Base-by-base conservation (phyloP, 148 eudicot genomes). In the Cornus florida region DNA sequence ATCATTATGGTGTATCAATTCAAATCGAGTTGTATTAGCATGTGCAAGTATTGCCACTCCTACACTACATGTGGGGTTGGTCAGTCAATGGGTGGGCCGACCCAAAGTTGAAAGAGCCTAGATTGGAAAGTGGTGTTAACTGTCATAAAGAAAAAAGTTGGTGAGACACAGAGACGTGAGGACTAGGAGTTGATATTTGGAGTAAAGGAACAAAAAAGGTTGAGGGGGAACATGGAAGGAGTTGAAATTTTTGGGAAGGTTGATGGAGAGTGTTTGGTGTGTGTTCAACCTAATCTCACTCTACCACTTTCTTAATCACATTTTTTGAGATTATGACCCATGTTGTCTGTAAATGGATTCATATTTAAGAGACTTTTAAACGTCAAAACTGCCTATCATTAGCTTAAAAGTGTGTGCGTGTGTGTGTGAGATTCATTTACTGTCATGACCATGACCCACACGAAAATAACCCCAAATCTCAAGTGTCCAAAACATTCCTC, bases 211-310 rank as follows among this genome's bases (percentile, higher is more conserved):
- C 38, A 5, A 20, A 13, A 9, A 28, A 9, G 53, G 7, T 39
- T 14, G 39, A 4, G 41, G 0, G n/a, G 9, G n/a, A 23, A 23
- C 41, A 14, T 38, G 14, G 9, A 33, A 17, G 50, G 19, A 70
- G 7, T 62, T 20, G 66, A 62, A 62, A 17, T 62, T 19, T 19
- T 62, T 62, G 0, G 24, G 66, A 62, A 62, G 7, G 2, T n/a
- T n/a, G 8, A 62, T 62, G 3, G 6, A 4, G 23, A 62, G 66
- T 62, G 66, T 62, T 62, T 62, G 66, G 66, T 62, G 76, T 74
- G 76, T 57, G 67, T 57, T 62, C 69, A 75, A 75, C 77, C 76
- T 73, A 73, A 73, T 73, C 23, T 46, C 59, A 57, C 66, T 56
- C 67, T 56, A 33, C 33, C 33, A 74, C 69, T 35, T 74, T 23